phyloP scores from a whole-genome alignment of 768 basidiomycete genomes.

The Cystofilobasidium bisporidii region DNA sequence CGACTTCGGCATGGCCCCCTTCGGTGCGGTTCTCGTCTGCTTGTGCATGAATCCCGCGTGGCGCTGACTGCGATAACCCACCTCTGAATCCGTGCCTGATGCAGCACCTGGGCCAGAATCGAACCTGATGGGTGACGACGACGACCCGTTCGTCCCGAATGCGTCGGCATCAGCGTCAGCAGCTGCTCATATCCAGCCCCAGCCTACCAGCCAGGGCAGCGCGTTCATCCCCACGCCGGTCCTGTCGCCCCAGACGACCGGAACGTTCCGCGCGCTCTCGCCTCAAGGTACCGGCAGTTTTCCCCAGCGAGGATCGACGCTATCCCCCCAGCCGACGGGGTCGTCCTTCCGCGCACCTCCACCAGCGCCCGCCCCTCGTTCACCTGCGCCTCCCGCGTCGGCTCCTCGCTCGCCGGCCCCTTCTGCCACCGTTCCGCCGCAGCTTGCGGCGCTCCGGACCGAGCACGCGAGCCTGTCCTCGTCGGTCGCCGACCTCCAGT shows the following conservation, averaged over 20 bases:
- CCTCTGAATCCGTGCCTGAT: no score
- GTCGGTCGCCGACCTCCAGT: conserved; percentile 28
- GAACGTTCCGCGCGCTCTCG: background rate
- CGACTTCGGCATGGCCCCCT: conserved; percentile 34
- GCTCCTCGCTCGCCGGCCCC: conserved; percentile 9
- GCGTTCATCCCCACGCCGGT: background rate
- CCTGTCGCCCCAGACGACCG: background rate
- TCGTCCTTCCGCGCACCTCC: conserved; percentile 21
- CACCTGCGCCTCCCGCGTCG: conserved; percentile 14
- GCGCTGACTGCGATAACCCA: no score
- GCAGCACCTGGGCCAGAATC: conserved; percentile 26
- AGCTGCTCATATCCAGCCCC: no score
- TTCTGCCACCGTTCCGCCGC: conserved; percentile 18
- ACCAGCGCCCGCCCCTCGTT: no score
- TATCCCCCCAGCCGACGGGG: conserved; percentile 18
- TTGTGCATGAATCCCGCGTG: no score
- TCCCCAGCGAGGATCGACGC: conserved; percentile 1
- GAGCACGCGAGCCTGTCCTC: conserved; percentile 18
- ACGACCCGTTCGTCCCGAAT: conserved; percentile 35
- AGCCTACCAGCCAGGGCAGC: no score
- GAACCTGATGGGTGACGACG: conserved; percentile 56
- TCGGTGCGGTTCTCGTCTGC: conserved; percentile 26
- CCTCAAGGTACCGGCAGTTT: background rate
- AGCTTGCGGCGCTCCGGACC: conserved; percentile 23
- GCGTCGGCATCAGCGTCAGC: background rate